Evolutionary conservation across 2,329 filamentous ascomycete species (phyloP), one percentile per base, ranked within the genome.

Genomic region (Ploettnerulaceae sp.): DNA sequence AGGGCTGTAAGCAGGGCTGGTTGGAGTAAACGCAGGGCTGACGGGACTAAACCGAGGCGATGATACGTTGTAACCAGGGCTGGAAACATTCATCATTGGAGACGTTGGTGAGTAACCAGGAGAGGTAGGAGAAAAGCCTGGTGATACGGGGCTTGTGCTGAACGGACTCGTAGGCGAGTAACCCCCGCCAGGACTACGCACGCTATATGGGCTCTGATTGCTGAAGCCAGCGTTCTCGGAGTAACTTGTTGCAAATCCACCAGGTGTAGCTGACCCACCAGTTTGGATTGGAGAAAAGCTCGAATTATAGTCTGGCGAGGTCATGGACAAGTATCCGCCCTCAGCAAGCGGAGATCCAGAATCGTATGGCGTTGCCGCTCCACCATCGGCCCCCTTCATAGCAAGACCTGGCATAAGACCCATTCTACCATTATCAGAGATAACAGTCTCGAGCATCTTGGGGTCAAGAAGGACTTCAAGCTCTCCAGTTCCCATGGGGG

Each of bases 401-500:
- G 84, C 82, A 67, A 91, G 83, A 42, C 84, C 85, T 45, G 84
- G 81, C 77, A 89, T 88, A 37, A 90, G 77, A 60, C 84, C 86
- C 72, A 84, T 88, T 64, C 86, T 82, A 33, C 86, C 87, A 66
- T 95, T 95, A 68, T 95, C 90, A 39, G 88, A 89, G 49, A 95
- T 89, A 61, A 95, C 89, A 14, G 90, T 95, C 66, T 94, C 88
- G 33, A 97, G 79, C 88, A 98, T 95, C 69, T 86, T 86, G 55
- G 89, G 89, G 64, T 98, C 94, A 57, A 98, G 77, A 58, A 90
- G 82, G 44, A 97, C 82, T 55, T 98, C 89, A 61, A 98, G 91
- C 67, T 95, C 89, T 54, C 93, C 93, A 48, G 94, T 98, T 53
- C 93, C 93, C 77, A 95, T 91, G 22, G 94, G 93, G 4, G 94